Evolutionary conservation across 768 basidiomycete species (phyloP), one percentile per base, ranked within the genome.

Genomic region (Xanthoconium stramineum): DNA sequence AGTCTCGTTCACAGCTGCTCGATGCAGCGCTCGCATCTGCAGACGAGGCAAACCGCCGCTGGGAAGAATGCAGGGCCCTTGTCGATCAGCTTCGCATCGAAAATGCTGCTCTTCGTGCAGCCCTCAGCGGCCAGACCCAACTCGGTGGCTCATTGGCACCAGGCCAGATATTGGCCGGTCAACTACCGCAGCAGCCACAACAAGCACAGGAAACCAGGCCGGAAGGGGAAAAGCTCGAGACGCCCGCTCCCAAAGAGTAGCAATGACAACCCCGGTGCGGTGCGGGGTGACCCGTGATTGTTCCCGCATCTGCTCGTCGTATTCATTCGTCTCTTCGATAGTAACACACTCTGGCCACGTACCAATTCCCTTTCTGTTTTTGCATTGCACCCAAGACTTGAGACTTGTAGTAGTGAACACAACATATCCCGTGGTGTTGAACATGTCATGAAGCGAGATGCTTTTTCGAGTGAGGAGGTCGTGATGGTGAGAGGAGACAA

Each of bases 21-120:
- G 91, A 94, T 65, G 86, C 91, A 15, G 91, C 91, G 1, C 82
- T 94, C 11, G 86, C 89, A 3, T 89, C 87, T 0, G 91, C 90
- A 5, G 91, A 94, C 67, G 91, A 92, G 67, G 91, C 91, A 11
- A 92, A 91, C 66, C 80, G 90, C 13, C 85, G 91, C 17, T 92
- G 90, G 89, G 91, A 93, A 64, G 91, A 94, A 61, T 93, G 91
- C 60, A 85, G 91, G n/a, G 83, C 85, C 2, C 80, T 94, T 53
- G 88, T 91, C n/a, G 91, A 94, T 69, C 88, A 90, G 68, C 80
- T 94, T 9, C 84, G 91, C 43, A 82, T 90, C 49, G 91, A 94
- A 73, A 94, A 92, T 55, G 82, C 89, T 8, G 84, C 87, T 3
- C 76, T 93, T 5, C 80, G 90, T 10, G 85, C 86, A 0, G 86